A percentile compares a stretch with the other conserved stretches of the same genome.
These are phyloP conservation scores for Salix brachista DNA, from an alignment of 345 rosid genomes.

Conservation along the genomic window DNA sequence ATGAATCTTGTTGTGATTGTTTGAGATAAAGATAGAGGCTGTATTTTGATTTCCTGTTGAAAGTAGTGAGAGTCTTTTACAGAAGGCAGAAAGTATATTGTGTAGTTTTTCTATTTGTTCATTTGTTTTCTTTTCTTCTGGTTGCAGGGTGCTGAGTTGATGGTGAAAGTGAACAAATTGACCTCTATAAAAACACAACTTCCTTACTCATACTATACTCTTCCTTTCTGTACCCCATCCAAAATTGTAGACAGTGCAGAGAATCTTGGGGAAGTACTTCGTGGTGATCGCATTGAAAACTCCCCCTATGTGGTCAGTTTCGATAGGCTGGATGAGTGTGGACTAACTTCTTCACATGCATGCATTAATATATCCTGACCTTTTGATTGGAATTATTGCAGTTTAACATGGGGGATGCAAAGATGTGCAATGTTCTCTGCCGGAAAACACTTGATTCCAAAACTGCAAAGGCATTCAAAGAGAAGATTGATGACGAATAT, in stretches of 20 bases:
- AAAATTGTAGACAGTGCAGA: slow-evolving; percentile 85
- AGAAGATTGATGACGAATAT: slow-evolving; percentile 89
- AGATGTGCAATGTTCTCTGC: slow-evolving; percentile 71
- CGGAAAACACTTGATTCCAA: slow-evolving; percentile 54
- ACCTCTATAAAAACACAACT: slow-evolving; percentile 91
- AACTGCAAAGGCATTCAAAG: slow-evolving; percentile 62
- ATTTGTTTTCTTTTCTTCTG: neutral
- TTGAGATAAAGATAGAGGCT: neutral
- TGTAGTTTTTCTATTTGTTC: neutral
- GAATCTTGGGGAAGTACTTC: slow-evolving; percentile 98
- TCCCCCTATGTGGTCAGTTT: slow-evolving; percentile 70
- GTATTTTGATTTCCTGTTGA: neutral
- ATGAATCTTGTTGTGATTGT: neutral
- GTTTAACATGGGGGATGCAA: slow-evolving; percentile 90
- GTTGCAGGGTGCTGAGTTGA: slow-evolving; percentile 67
- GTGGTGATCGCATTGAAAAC: slow-evolving; percentile 94
- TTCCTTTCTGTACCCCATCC: slow-evolving; percentile 65
- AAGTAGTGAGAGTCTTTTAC: neutral
- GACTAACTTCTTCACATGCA: neutral
- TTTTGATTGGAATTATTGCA: slow-evolving; percentile 31
- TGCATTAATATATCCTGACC: slow-evolving; percentile 8
- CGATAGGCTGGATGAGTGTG: neutral
- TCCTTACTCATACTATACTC: slow-evolving; percentile 79
- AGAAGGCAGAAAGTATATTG: neutral
- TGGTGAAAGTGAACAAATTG: slow-evolving; percentile 88